Base-by-base conservation (phyloP, 225 moss, liverwort and hornwort genomes). In the Physcomitrellopsis africana region DNA sequence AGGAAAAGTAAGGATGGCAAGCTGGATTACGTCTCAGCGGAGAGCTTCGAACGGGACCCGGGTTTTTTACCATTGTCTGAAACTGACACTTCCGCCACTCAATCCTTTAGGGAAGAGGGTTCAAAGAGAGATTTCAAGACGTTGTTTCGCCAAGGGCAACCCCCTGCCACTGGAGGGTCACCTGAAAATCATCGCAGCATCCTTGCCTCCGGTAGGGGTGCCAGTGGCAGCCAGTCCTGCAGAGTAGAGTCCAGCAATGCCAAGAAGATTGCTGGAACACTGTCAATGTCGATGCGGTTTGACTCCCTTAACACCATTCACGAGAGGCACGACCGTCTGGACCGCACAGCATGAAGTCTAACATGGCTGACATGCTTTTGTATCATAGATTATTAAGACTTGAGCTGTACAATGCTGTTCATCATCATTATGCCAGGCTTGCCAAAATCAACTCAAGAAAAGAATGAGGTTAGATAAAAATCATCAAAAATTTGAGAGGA, bases 261-360 rank as follows among this genome's bases (percentile, higher is more conserved):
- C 41, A 80, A 75, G 55, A 53, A 15, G 60, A 2, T 72, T 0
- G 23, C 49, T 16, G 17, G 5, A 70, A 12, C 15, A 63, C 51
- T 44, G 52, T 72, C 3, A 70, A 72, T 24, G 49, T 85, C 85
- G 0, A n/a, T 82, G 60, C 76, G 85, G 44, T 70, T 79, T 0
- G 82, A 80, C 24, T 57, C 4, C 37, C 82, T 86, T 20, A 82
- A 80, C 32, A 82, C 85, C 76, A 86, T 86, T 5, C 85, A 79
- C 20, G 85, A 86, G 82, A 77, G 59, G 63, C 81, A 70, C 41
- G 69, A 37, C 32, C 32, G 77, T 20, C 70, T 13, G 7, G 73
- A 80, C 69, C 63, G 73, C 32, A 7, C 76, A 66, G 43, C 75
- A 72, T 51, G 65, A 58, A 7, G 32, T 37, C 32, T 7, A 37